phyloP scores from a whole-genome alignment of 202 grass and related monocot genomes.

The Tripidium arundinaceum region DNA sequence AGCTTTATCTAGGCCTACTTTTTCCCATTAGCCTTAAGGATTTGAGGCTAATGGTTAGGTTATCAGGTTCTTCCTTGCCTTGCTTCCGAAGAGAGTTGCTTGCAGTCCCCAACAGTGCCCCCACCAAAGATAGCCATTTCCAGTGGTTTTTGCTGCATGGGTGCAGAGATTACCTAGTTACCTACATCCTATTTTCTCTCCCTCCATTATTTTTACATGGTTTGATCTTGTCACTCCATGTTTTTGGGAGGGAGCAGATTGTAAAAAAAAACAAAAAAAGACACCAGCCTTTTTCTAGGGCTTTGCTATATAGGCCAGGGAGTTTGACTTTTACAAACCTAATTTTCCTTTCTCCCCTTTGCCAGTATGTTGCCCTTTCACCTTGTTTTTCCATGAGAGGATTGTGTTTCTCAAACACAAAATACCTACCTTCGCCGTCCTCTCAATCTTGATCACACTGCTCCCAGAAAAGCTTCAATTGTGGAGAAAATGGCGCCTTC shows the following conservation, averaged over 20 bases:
- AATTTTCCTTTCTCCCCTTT: conserved; percentile 51
- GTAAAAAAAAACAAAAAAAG: conserved; percentile 19
- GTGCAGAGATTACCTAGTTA: conserved; percentile 28
- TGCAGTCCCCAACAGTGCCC: conserved; percentile 42
- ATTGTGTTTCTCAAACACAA: conserved; percentile 45
- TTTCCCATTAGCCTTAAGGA: conserved; percentile 39
- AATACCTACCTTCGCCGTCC: conserved; percentile 42
- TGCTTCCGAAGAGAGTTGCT: conserved; percentile 43
- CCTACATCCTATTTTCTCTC: conserved; percentile 37
- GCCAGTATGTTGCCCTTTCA: conserved; percentile 55
- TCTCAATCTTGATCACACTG: conserved; percentile 39
- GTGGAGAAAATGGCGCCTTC: conserved; percentile 63
- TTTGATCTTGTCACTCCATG: conserved; percentile 51
- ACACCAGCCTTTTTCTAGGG: conserved; percentile 59
- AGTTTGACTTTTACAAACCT: conserved; percentile 53
- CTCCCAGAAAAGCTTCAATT: conserved; percentile 54
- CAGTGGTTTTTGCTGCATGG: conserved; percentile 68
- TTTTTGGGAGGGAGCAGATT: conserved; percentile 50
- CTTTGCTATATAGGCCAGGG: conserved; percentile 37
- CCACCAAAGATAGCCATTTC: conserved; percentile 56
- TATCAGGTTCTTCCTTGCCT: conserved; percentile 29
- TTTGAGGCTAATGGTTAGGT: conserved; percentile 43
- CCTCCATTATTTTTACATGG: conserved; percentile 62
- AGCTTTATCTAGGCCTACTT: conserved; percentile 41
- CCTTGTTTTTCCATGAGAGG: conserved; percentile 40